These are phyloP conservation scores for Heimioporus punctisporus DNA, from an alignment of 1,284 basidiomycete genomes.

Conservation along the genomic window DNA sequence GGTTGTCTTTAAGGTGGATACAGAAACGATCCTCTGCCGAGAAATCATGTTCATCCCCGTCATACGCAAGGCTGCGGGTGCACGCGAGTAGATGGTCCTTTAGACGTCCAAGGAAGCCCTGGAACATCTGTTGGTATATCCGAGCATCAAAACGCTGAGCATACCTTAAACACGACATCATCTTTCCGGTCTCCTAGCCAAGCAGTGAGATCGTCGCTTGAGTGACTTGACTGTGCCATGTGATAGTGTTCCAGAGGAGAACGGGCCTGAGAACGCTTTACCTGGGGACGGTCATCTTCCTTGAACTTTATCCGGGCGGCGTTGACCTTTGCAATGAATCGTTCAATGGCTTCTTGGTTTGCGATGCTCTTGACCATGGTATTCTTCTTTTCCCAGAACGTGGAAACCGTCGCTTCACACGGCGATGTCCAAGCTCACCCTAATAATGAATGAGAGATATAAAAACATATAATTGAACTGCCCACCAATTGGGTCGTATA, in stretches of 20 bases:
- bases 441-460: background rate
- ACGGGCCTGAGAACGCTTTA: background rate
- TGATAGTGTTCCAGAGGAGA: slow-evolving; percentile 5
- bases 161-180: background rate
- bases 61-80: slow-evolving; percentile 18
- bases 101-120: slow-evolving; percentile 28
- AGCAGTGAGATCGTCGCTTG: background rate
- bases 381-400: slow-evolving; percentile 10
- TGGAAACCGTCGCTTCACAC: background rate
- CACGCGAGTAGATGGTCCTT: slow-evolving; percentile 33
- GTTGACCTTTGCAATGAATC: slow-evolving; percentile 4
- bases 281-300: background rate
- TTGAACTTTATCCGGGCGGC: background rate
- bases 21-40: slow-evolving; percentile 22
- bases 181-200: background rate
- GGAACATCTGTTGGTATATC: background rate
- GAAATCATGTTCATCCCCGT: slow-evolving; percentile 32
- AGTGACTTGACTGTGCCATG: background rate
- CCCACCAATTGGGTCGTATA: slow-evolving; percentile 36
- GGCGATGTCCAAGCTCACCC: slow-evolving; percentile 16
- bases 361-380: background rate
- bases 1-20: slow-evolving; percentile 11
- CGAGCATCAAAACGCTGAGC: too few species aligned
- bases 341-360: slow-evolving; percentile 7
- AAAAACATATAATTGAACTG: slow-evolving; percentile 1